These are phyloP conservation scores for Naganishia randhawae DNA, from an alignment of 768 basidiomycete species.

Conservation along the genomic window DNA sequence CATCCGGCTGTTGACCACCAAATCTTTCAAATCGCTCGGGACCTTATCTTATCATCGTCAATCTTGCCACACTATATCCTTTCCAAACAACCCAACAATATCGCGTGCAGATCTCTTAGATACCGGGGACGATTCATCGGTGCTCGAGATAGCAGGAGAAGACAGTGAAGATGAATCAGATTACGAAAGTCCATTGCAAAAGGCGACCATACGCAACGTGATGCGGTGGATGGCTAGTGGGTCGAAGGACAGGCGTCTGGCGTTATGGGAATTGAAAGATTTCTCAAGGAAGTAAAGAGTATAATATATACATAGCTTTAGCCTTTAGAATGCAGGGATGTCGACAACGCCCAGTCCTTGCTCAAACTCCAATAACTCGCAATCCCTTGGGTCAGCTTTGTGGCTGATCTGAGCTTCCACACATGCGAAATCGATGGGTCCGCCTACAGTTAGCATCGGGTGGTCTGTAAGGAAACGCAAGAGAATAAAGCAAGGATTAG, in stretches of 20 bases:
- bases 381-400: slow-evolving; percentile 65
- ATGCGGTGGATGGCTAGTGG: slow-evolving; percentile 63
- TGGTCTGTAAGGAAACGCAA: slow-evolving; percentile 62
- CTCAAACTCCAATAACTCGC: slow-evolving; percentile 67
- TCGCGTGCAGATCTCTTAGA: not conserved
- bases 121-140: slow-evolving; percentile 2
- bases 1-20: slow-evolving; percentile 75
- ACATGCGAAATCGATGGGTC: slow-evolving; percentile 58
- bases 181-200: slow-evolving; percentile 58
- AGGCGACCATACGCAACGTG: slow-evolving; percentile 48
- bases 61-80: slow-evolving; percentile 69
- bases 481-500: slow-evolving; percentile 6
- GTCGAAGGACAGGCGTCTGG: slow-evolving; percentile 66
- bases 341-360: slow-evolving; percentile 44
- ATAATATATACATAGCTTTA: not conserved
- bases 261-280: slow-evolving; percentile 62
- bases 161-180: slow-evolving; percentile 38
- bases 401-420: slow-evolving; percentile 83
- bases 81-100: slow-evolving; percentile 54
- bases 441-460: slow-evolving; percentile 64
- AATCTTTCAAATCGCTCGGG: slow-evolving; percentile 75
- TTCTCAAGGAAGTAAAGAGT: slow-evolving; percentile 36
- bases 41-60: slow-evolving; percentile 77
- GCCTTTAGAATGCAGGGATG: slow-evolving; percentile 36
- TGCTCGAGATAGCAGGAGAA: slow-evolving; percentile 3